Base-by-base conservation (phyloP, 1,139 yeast species). In the Wickerhamiella pararugosa region DNA sequence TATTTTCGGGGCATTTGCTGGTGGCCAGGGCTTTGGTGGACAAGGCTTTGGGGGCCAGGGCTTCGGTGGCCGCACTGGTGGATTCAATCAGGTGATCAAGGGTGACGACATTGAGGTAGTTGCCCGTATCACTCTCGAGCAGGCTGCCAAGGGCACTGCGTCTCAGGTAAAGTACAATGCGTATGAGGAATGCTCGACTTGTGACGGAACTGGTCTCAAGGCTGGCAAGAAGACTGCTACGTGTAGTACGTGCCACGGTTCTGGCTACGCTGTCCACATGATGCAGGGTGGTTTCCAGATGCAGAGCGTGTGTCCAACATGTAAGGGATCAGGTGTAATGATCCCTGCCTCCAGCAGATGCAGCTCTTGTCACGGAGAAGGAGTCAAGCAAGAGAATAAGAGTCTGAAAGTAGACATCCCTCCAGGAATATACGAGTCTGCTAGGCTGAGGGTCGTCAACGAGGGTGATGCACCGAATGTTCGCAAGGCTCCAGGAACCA, bases 221-320 rank as follows among this genome's bases (percentile, higher is more conserved):
- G 57, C 68, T 5, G 92, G 92, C 25, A 78, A 76, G 48, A 71
- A 75, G 59, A 81, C 83, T 59, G 66, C 76, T 15, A 82, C 94
- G 0, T 90, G 98, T 68, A 67, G 75, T 2, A 66, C 83, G 3
- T 90, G 99, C 67, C 87, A 86, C 45, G 99, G 99, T 45, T 73
- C 94, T 0, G 99, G 99, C 6, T 80, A 87, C 38, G 75, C 81
- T 25, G 81, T 87, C 25, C 96, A 87, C 55, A 67, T 75, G 44
- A 71, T 86, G 59, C 79, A 77, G 52, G 96, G 94, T 7, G 97
- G 97, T 0, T 92, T 90, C 73, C 96, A 87, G 55, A 86, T 92
- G 95, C 78, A 94, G 2, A 78, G 94, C 3, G 84, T 96, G 9
- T 90, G 99, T 70, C 71, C 71, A 42, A 66, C 78, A 1, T 90